Evolutionary conservation across 2,329 filamentous ascomycete genomes (phyloP).

Genomic region (Calonectria leucothoes): DNA sequence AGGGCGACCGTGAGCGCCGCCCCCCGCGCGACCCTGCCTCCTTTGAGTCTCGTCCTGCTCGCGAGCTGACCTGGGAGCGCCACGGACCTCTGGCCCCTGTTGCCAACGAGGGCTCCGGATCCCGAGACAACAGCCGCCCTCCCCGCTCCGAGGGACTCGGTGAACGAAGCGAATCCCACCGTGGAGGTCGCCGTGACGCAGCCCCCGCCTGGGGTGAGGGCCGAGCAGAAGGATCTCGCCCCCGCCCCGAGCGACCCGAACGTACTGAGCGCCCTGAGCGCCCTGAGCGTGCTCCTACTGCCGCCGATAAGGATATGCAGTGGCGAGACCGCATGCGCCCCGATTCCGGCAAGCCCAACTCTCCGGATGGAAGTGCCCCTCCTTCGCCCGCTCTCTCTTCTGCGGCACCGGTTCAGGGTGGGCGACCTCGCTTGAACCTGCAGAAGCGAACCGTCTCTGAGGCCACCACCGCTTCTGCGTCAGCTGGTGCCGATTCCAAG

Average conservation of each 20-base stretch:
- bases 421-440: slow-evolving; percentile 87
- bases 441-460: slow-evolving; percentile 92
- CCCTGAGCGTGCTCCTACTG: slow-evolving; percentile 79
- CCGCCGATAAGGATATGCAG: slow-evolving; percentile 91
- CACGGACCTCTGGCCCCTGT: slow-evolving; percentile 88
- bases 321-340: slow-evolving; percentile 94
- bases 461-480: slow-evolving; percentile 60
- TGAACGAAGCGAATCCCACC: slow-evolving; percentile 67
- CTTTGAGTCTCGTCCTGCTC: slow-evolving; percentile 70
- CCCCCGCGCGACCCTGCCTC: slow-evolving; percentile 71
- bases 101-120: slow-evolving; percentile 61
- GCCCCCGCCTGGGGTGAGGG: slow-evolving; percentile 84
- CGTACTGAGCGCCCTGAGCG: slow-evolving; percentile 82
- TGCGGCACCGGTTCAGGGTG: slow-evolving; percentile 60
- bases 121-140: slow-evolving; percentile 67
- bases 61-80: slow-evolving; percentile 91
- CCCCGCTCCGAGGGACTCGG: slow-evolving; percentile 63
- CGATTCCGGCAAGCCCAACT: slow-evolving; percentile 74
- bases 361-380: slow-evolving; percentile 79
- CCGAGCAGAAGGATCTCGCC: slow-evolving; percentile 80
- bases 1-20: slow-evolving; percentile 73
- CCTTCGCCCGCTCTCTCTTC: slow-evolving; percentile 75
- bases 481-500: slow-evolving; percentile 77
- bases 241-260: slow-evolving; percentile 77
- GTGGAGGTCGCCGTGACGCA: slow-evolving; percentile 68